Percentiles rank a stretch among this genome's conserved stretches.
Evolutionary conservation across 768 basidiomycete genomes (phyloP).

Genomic region (Leccinum subtestaceum): DNA sequence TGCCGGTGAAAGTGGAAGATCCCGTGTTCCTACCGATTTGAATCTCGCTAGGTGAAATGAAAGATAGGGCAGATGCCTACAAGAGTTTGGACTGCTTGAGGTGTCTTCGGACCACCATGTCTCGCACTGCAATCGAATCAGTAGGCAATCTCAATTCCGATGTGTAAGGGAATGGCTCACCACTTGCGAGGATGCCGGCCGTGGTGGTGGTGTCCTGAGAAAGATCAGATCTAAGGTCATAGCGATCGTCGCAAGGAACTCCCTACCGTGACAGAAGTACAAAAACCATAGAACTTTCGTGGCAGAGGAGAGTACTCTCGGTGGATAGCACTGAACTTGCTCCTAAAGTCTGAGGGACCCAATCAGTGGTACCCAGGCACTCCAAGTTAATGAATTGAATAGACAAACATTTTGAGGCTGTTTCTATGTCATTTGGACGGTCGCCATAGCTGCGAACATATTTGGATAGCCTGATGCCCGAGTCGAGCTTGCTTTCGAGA

Average conservation of each 20-base stretch:
- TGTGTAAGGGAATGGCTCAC: slow-evolving; percentile 36
- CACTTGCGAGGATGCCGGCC: slow-evolving; percentile 72
- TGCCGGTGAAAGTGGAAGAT: neutral
- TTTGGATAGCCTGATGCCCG: slow-evolving; percentile 61
- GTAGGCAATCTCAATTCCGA: neutral
- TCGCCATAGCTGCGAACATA: slow-evolving; percentile 72
- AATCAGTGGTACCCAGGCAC: neutral
- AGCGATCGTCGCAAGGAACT: neutral
- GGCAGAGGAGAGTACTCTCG: slow-evolving; percentile 72
- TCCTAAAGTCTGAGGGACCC: slow-evolving; percentile 52
- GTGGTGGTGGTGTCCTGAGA: slow-evolving; percentile 68
- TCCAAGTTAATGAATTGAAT: neutral
- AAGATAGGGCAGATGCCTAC: slow-evolving; percentile 32
- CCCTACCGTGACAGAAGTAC: slow-evolving; percentile 69
- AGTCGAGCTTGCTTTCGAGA: slow-evolving; percentile 58
- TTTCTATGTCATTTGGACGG: slow-evolving; percentile 66
- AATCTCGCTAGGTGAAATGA: neutral
- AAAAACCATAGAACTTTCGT: slow-evolving; percentile 75
- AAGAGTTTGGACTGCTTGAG: slow-evolving; percentile 70
- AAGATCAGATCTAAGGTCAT: neutral
- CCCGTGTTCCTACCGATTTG: slow-evolving; percentile 8
- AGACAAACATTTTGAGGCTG: slow-evolving; percentile 60
- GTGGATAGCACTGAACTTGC: slow-evolving; percentile 75
- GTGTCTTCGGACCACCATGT: slow-evolving; percentile 80
- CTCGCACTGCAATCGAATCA: slow-evolving; percentile 50